A percentile compares a stretch with the other conserved stretches of the same genome.
Conservation (phyloP, 2,329 filamentous ascomycete species). For the Chaetothyriales sp. region DNA sequence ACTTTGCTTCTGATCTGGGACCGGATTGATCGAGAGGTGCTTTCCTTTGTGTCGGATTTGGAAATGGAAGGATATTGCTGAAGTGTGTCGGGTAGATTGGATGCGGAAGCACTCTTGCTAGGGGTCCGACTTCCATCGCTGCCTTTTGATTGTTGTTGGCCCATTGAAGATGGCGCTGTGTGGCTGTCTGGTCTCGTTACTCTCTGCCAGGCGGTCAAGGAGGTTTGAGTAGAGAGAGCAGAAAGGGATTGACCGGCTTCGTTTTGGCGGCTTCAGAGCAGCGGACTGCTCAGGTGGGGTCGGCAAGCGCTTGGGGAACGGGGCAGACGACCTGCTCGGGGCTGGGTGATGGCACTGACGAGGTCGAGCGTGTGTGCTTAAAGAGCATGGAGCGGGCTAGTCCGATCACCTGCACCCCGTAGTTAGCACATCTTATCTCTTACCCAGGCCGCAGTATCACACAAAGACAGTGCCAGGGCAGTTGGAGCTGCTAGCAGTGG, state of each 20-base stretch:
- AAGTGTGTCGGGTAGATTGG: slow-evolving; percentile 40
- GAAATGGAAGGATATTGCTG: slow-evolving; percentile 84
- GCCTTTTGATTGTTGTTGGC: slow-evolving; percentile 38
- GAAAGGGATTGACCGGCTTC: slow-evolving; percentile 21
- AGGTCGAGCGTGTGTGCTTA: neutral
- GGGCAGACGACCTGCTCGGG: neutral
- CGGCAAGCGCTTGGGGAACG: neutral
- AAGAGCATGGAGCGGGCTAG: neutral
- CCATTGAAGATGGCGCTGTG: slow-evolving; percentile 26
- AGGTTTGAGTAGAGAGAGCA: slow-evolving; percentile 22
- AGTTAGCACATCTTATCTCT: neutral
- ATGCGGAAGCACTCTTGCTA: slow-evolving; percentile 24
- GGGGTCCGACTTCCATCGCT: slow-evolving; percentile 38
- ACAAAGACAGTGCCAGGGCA: neutral
- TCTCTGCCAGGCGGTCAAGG: slow-evolving; percentile 16
- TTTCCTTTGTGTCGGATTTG: slow-evolving; percentile 85
- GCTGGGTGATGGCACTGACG: neutral
- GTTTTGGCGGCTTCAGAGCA: slow-evolving; percentile 18
- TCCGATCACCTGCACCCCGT: neutral
- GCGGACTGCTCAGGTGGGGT: slow-evolving; percentile 11
- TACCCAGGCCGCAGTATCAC: neutral
- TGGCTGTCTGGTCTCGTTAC: neutral
- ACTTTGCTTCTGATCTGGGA: slow-evolving; percentile 64
- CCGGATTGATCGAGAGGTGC: slow-evolving; percentile 61
- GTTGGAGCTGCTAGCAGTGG: neutral